Percentiles rank a stretch among this genome's conserved stretches.
Evolutionary conservation across 352 stramenopile species (phyloP).

Genomic region (Nothophytophthora sp.): DNA sequence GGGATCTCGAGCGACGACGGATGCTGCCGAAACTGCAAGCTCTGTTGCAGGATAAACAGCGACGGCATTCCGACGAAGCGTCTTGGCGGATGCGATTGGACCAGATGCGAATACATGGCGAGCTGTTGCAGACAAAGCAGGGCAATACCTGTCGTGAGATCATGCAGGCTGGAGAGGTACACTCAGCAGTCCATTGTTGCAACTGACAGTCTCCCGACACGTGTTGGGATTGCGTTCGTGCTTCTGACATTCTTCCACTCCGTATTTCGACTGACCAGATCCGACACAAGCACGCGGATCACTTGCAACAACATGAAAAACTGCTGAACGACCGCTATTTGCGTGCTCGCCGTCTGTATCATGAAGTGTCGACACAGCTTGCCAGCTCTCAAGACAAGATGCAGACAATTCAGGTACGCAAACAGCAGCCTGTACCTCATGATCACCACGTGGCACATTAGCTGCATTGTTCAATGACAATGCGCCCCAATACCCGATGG

Average conservation of each 20-base stretch:
- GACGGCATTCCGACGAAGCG: slow-evolving; percentile 13
- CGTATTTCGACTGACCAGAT: slow-evolving; percentile 5
- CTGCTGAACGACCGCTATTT: slow-evolving; percentile 33
- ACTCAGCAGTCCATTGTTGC: slow-evolving; percentile 1
- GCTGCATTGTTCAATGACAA: not conserved
- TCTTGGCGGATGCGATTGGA: slow-evolving; percentile 33
- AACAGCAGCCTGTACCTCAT: no score
- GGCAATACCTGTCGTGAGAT: slow-evolving; percentile 19
- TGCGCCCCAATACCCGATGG: not conserved
- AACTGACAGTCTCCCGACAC: not conserved
- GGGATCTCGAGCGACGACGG: slow-evolving; percentile 35
- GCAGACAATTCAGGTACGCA: slow-evolving; percentile 19
- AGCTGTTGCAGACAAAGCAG: slow-evolving; percentile 12
- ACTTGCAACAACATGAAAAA: slow-evolving; percentile 36
- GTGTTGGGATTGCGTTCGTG: not conserved
- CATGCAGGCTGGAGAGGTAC: slow-evolving; percentile 25
- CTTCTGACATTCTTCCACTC: not conserved
- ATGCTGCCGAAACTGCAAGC: slow-evolving; percentile 40
- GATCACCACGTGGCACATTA: not conserved
- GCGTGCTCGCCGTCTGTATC: slow-evolving; percentile 23
- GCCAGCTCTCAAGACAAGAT: slow-evolving; percentile 7
- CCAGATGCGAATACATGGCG: slow-evolving; percentile 24
- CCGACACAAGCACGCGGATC: slow-evolving; percentile 18
- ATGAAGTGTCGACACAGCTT: slow-evolving; percentile 26
- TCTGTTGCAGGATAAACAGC: slow-evolving; percentile 21